A percentile compares a stretch with the other conserved stretches of the same genome.
phyloP scores from a whole-genome alignment of 2,329 filamentous ascomycete genomes.

The Lasiodiplodia gonubiensis region DNA sequence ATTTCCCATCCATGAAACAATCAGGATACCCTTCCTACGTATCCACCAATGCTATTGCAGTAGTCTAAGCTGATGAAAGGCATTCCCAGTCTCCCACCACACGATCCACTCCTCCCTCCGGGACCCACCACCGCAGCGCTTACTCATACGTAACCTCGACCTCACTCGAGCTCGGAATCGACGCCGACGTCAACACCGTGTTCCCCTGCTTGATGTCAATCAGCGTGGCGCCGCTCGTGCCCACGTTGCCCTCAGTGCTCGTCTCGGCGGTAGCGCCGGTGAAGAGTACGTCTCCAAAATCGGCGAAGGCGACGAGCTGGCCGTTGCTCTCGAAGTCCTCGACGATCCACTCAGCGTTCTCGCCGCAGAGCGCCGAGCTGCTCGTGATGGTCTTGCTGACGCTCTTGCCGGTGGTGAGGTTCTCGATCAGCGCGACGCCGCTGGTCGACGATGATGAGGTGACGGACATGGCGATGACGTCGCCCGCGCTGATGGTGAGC shows the following conservation, averaged over 20 bases:
- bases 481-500: constrained; percentile 47
- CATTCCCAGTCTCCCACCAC: neutral
- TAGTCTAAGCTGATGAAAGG: neutral
- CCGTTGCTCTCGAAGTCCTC: constrained; percentile 30
- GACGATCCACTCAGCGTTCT: constrained; percentile 33
- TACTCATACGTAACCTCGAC: constrained; percentile 28
- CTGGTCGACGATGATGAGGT: constrained; percentile 47
- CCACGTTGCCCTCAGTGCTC: constrained; percentile 33
- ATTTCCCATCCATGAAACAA: neutral
- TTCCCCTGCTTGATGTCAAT: constrained; percentile 55
- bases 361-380: constrained; percentile 25
- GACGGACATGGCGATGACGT: constrained; percentile 52
- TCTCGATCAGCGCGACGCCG: constrained; percentile 57
- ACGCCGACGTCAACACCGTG: constrained; percentile 27
- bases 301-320: constrained; percentile 27
- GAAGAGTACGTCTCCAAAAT: constrained; percentile 30
- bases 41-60: neutral
- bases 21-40: neutral
- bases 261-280: constrained; percentile 27
- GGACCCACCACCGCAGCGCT: neutral
- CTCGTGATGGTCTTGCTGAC: constrained; percentile 58
- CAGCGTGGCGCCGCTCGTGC: constrained; percentile 48
- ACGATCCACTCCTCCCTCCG: neutral
- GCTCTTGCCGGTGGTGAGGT: constrained; percentile 58
- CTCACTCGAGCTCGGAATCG: constrained; percentile 3